Conservation (phyloP, 805 yeast species). For the Brettanomyces naardenensis region DNA sequence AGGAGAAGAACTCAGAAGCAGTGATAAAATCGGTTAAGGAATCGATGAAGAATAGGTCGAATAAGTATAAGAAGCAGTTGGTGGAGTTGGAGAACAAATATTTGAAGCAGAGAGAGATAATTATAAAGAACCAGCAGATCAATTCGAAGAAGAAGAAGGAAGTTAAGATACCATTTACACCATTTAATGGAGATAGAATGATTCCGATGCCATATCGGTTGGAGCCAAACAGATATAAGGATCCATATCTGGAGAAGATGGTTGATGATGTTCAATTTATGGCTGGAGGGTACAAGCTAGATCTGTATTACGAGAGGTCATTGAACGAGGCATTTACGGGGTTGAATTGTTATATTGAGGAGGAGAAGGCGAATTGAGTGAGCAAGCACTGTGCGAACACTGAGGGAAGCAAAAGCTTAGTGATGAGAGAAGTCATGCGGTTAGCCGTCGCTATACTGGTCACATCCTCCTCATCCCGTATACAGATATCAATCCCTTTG, state of each 20-base stretch:
- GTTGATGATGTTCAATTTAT: constrained; percentile 51
- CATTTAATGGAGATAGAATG: constrained; percentile 86
- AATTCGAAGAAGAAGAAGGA: constrained; percentile 26
- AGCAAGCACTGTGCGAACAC: no score
- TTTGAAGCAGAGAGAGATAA: constrained; percentile 21
- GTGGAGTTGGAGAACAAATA: constrained; percentile 29
- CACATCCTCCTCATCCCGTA: no score
- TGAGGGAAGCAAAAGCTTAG: no score
- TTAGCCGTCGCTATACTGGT: no score
- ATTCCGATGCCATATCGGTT: constrained; percentile 38
- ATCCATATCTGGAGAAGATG: constrained; percentile 42
- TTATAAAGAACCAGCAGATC: constrained; percentile 18
- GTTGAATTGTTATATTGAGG: constrained; percentile 69
- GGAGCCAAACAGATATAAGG: constrained; percentile 37
- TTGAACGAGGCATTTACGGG: constrained; percentile 88
- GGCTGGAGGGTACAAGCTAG: constrained; percentile 81
- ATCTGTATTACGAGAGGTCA: constrained; percentile 63
- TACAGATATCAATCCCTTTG: no score
- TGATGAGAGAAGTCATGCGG: no score
- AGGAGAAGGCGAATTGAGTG: constrained; percentile 33
- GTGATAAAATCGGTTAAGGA: constrained; percentile 46
- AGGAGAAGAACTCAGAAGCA: constrained; percentile 29
- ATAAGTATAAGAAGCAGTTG: constrained; percentile 54
- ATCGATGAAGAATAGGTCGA: constrained; percentile 52
- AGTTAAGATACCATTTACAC: constrained; percentile 65